Evolutionary conservation across 257 asterid genomes (phyloP).

Genomic region (Plantago elongata): DNA sequence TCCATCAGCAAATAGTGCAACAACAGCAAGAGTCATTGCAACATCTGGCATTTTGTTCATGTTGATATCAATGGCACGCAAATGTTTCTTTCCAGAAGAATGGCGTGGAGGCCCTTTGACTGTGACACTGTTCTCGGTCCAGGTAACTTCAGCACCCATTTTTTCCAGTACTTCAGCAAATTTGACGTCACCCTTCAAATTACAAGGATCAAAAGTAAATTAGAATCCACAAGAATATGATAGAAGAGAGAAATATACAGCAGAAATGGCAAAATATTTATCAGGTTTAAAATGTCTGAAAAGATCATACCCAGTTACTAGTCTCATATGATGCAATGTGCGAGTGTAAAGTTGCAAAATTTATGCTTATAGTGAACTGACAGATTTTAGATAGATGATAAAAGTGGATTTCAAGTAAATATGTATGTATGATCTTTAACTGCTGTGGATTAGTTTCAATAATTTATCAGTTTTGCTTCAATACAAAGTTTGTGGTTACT

Average conservation of each 20-base stretch:
- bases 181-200: constrained; percentile 79
- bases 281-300: background rate
- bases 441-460: too few species aligned
- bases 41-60: constrained; percentile 99
- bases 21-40: constrained; percentile 98
- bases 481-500: too few species aligned
- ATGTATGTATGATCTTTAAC: too few species aligned
- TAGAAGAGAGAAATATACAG: background rate
- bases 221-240: background rate
- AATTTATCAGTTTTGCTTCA: too few species aligned
- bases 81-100: constrained; percentile 60
- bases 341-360: background rate
- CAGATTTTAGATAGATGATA: too few species aligned
- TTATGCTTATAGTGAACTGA: background rate
- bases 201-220: constrained; percentile 5
- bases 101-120: constrained; percentile 75
- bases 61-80: constrained; percentile 79
- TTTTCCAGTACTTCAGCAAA: constrained; percentile 95
- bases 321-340: background rate
- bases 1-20: constrained; percentile 92
- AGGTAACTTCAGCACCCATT: constrained; percentile 93
- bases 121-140: constrained; percentile 94
- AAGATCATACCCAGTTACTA: background rate
- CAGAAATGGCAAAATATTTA: background rate
- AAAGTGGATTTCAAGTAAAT: too few species aligned